Evolutionary conservation across 805 yeast species (phyloP).

Genomic region (Ogataea haglerorum): DNA sequence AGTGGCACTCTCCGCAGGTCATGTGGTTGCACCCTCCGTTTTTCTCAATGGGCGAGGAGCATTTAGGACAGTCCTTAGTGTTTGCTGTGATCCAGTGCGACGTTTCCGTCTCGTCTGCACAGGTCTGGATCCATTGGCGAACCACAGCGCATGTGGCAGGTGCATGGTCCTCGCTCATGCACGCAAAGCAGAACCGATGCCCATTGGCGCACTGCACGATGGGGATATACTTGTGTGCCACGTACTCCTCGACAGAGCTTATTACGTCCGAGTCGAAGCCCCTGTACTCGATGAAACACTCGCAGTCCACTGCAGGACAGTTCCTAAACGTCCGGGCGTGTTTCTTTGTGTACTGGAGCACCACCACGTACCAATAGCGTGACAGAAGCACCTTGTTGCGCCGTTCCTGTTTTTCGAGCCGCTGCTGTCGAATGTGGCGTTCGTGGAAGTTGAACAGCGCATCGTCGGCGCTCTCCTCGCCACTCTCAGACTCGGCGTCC

Average conservation of each 20-base stretch:
- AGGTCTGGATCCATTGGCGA: conserved; percentile 69
- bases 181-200: conserved; percentile 76
- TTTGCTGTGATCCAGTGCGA: conserved; percentile 81
- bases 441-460: conserved; percentile 25
- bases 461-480: conserved; percentile 8
- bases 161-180: conserved; percentile 71
- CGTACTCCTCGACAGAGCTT: conserved; percentile 26
- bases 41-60: conserved; percentile 78
- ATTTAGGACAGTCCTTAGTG: conserved; percentile 84
- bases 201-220: conserved; percentile 63
- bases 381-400: conserved; percentile 28
- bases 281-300: conserved; percentile 43
- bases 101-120: conserved; percentile 85
- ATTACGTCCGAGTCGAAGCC: conserved; percentile 33
- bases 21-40: conserved; percentile 98
- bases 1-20: conserved; percentile 73
- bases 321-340: conserved; percentile 50
- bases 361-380: conserved; percentile 41
- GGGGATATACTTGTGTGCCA: conserved; percentile 43
- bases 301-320: conserved; percentile 88
- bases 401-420: conserved; percentile 20
- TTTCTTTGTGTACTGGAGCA: conserved; percentile 51
- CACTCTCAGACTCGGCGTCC: conserved; percentile 5
- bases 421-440: conserved; percentile 21
- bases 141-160: conserved; percentile 81